Percentiles rank a stretch among this genome's conserved stretches.
Conservation (phyloP, 1,139 yeast species). For the Blastobotrys elegans region DNA sequence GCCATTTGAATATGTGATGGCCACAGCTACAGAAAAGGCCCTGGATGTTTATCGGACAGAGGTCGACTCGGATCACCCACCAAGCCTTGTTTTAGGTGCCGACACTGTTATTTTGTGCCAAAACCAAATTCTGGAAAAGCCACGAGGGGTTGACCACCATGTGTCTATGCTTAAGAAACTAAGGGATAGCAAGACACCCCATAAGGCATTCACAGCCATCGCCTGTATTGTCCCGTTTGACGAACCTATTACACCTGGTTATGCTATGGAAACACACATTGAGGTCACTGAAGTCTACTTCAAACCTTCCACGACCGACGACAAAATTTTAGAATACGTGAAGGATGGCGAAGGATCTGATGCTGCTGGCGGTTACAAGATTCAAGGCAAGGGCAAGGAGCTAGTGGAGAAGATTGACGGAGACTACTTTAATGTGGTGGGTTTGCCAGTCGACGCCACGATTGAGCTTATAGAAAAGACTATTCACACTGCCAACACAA, state of each 20-base stretch:
- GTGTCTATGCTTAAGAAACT: slow-evolving; percentile 40
- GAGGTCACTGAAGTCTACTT: slow-evolving; percentile 48
- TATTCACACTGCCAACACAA: slow-evolving; percentile 24
- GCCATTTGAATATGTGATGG: slow-evolving; percentile 57
- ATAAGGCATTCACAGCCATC: slow-evolving; percentile 66
- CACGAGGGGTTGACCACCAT: slow-evolving; percentile 51
- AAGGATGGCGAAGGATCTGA: slow-evolving; percentile 65
- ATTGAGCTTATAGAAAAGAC: slow-evolving; percentile 41
- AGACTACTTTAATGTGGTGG: slow-evolving; percentile 85
- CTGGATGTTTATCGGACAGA: slow-evolving; percentile 50
- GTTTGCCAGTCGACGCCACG: slow-evolving; percentile 67
- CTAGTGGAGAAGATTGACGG: slow-evolving; percentile 64
- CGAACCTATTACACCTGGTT: slow-evolving; percentile 38
- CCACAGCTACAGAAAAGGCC: slow-evolving; percentile 66
- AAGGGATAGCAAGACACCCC: slow-evolving; percentile 42
- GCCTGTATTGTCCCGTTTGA: slow-evolving; percentile 45
- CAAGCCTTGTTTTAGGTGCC: slow-evolving; percentile 59
- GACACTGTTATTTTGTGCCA: slow-evolving; percentile 75
- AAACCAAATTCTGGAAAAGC: slow-evolving; percentile 71
- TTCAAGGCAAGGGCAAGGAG: slow-evolving; percentile 58
- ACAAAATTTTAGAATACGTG: slow-evolving; percentile 55
- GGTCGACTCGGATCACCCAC: slow-evolving; percentile 35
- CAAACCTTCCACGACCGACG: slow-evolving; percentile 46
- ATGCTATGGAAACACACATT: slow-evolving; percentile 34
- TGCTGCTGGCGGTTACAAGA: slow-evolving; percentile 92